These are phyloP conservation scores for Pulveroboletus sp. DNA, from an alignment of 768 basidiomycete genomes.

Conservation along the genomic window DNA sequence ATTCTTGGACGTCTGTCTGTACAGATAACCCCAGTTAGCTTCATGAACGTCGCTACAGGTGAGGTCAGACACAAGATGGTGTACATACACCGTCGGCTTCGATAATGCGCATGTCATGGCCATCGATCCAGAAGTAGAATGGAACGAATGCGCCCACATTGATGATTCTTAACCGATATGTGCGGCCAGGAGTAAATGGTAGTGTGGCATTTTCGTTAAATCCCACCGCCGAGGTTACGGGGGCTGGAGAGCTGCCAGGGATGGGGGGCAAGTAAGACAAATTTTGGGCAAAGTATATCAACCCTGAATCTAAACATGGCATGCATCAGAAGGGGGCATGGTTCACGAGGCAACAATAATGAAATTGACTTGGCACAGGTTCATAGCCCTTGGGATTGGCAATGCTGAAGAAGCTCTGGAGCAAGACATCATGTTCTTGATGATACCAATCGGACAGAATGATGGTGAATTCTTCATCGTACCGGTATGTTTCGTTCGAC, in stretches of 20 bases:
- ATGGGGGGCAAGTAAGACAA: conserved; percentile 63
- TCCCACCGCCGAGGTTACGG: conserved; percentile 58
- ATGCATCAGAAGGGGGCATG: neutral
- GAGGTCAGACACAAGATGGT: no score
- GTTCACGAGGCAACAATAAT: neutral
- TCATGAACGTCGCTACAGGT: neutral
- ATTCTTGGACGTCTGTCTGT: conserved; percentile 75
- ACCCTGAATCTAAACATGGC: conserved; percentile 54
- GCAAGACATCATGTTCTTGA: conserved; percentile 56
- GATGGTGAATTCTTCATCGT: conserved; percentile 90
- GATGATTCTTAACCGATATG: conserved; percentile 83
- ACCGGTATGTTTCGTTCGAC: conserved; percentile 56
- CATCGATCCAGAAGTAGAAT: conserved; percentile 88
- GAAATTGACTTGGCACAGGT: conserved; percentile 69
- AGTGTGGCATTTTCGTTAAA: conserved; percentile 87
- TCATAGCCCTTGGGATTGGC: conserved; percentile 82
- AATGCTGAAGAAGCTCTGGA: conserved; percentile 63
- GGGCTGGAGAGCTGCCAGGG: conserved; percentile 39
- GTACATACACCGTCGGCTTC: conserved; percentile 74
- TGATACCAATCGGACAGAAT: conserved; percentile 94
- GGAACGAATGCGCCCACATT: conserved; percentile 73
- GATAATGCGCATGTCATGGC: conserved; percentile 79
- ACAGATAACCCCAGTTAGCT: neutral
- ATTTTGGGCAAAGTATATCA: conserved; percentile 83
- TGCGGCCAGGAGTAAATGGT: conserved; percentile 78